Evolutionary conservation across 306 rosid species (phyloP).

Genomic region (Albizia julibrissin): DNA sequence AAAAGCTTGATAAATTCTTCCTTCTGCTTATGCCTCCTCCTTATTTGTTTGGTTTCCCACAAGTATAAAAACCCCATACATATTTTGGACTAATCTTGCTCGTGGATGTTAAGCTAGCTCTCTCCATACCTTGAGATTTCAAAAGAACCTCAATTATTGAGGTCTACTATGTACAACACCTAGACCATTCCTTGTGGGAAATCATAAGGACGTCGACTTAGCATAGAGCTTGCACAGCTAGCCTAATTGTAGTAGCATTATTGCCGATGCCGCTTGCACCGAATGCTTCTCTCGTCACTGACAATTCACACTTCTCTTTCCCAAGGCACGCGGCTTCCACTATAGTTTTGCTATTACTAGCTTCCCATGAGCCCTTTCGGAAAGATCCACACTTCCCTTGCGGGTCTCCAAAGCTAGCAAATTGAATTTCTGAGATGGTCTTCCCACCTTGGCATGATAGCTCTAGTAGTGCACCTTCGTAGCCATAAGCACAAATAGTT

Average conservation of each 20-base stretch:
- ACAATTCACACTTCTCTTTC: not conserved
- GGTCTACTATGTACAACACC: no score
- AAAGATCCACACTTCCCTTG: constrained; percentile 25
- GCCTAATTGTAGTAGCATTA: not conserved
- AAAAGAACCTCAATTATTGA: no score
- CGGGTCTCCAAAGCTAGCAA: constrained; percentile 32
- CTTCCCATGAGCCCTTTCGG: constrained; percentile 19
- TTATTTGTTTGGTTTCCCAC: no score
- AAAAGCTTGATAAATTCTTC: no score
- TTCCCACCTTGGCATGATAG: not conserved
- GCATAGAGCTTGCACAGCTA: constrained; percentile 18
- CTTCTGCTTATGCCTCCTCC: no score
- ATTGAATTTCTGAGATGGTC: not conserved
- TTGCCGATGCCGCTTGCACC: not conserved
- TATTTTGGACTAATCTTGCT: no score
- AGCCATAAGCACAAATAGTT: not conserved
- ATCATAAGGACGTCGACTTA: no score
- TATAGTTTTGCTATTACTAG: not conserved
- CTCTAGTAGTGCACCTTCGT: not conserved
- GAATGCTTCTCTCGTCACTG: not conserved
- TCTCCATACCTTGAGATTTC: no score
- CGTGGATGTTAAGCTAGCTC: no score
- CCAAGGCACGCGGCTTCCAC: constrained; percentile 26
- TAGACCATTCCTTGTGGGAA: no score
- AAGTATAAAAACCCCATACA: no score